Evolutionary conservation across 805 yeast genomes (phyloP).

Genomic region (Blastobotrys chiropterorum): DNA sequence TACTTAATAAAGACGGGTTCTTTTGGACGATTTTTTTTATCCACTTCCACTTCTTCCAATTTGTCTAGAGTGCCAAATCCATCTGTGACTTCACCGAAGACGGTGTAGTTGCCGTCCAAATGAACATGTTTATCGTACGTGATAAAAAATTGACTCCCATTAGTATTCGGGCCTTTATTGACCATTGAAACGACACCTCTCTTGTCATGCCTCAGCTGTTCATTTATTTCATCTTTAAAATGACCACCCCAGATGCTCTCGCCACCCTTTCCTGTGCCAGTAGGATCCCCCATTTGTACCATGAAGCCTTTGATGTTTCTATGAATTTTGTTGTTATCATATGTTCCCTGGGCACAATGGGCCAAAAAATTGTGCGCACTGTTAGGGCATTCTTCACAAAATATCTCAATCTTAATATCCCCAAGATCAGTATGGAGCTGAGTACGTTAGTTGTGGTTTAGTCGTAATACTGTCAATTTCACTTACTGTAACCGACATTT

Average conservation of each 20-base stretch:
- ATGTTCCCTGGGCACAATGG: slow-evolving; percentile 41
- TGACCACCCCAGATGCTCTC: slow-evolving; percentile 41
- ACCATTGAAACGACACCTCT: slow-evolving; percentile 89
- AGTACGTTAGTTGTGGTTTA: not conserved
- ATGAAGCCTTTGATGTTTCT: slow-evolving; percentile 36
- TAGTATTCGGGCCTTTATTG: slow-evolving; percentile 87
- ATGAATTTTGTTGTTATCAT: slow-evolving; percentile 29
- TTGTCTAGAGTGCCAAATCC: slow-evolving; percentile 41
- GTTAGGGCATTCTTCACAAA: slow-evolving; percentile 35
- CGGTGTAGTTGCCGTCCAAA: slow-evolving; percentile 66
- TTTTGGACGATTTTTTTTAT: slow-evolving; percentile 35
- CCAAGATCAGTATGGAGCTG: slow-evolving; percentile 37
- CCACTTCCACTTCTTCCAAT: slow-evolving; percentile 53
- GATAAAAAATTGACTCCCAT: slow-evolving; percentile 86
- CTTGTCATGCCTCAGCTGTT: slow-evolving; percentile 56
- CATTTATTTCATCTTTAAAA: slow-evolving; percentile 29
- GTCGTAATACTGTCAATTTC: no score
- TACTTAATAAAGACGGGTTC: slow-evolving; percentile 27
- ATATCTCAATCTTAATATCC: slow-evolving; percentile 35
- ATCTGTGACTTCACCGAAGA: slow-evolving; percentile 61
- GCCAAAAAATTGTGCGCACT: slow-evolving; percentile 41
- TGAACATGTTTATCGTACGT: slow-evolving; percentile 71
- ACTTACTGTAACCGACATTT: slow-evolving; percentile 7
- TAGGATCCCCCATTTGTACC: slow-evolving; percentile 34
- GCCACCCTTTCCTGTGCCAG: slow-evolving; percentile 34